Evolutionary conservation across 2,329 filamentous ascomycete species (phyloP), one percentile per base, ranked within the genome.

Genomic region (Hypoxylon sp.): DNA sequence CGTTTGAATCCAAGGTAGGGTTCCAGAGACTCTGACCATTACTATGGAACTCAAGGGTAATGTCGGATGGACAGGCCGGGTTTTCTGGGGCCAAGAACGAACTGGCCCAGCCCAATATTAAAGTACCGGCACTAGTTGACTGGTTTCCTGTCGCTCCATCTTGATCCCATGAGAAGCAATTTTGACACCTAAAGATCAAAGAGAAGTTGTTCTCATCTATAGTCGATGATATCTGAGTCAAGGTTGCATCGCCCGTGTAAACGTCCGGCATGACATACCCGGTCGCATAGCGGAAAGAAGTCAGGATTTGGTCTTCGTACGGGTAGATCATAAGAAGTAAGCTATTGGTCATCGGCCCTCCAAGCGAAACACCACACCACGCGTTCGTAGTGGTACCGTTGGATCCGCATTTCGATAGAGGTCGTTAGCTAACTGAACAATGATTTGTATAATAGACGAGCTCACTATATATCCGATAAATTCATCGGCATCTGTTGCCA

Each of bases 181-280:
- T 75, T 58, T 84, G 69, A 69, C 86, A 89, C 35, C 82, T 78
- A 71, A 87, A 89, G n/a, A 87, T 77, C 36, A 88, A 65, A 34
- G 79, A 79, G 67, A 82, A 89, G 57, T 80, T 73, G 17, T 79
- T 82, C 11, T 75, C 73, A 60, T 79, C 86, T 48, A 87, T 73
- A 17, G 72, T 77, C 9, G 79, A 78, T 9, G 78, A 81, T 54
- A 88, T 80, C 57, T 84, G 78, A 0, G 81, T 85, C 16, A 89
- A 66, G 23, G 75, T 82, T 6, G 86, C 84, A 56, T 82, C 75
- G 45, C 87, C 87, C 1, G 75, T 75, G 67, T 89, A 88, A 25
- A 79, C 62, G 0, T 75, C 74, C 0, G 86, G 86, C 52, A 76
- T 72, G 17, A 76, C 74, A 63, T 88, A 89, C 36, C 82, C 84